Evolutionary conservation across 2,329 filamentous ascomycete species (phyloP), one percentile per base, ranked within the genome.

Genomic region (Aspergillus udagawae): DNA sequence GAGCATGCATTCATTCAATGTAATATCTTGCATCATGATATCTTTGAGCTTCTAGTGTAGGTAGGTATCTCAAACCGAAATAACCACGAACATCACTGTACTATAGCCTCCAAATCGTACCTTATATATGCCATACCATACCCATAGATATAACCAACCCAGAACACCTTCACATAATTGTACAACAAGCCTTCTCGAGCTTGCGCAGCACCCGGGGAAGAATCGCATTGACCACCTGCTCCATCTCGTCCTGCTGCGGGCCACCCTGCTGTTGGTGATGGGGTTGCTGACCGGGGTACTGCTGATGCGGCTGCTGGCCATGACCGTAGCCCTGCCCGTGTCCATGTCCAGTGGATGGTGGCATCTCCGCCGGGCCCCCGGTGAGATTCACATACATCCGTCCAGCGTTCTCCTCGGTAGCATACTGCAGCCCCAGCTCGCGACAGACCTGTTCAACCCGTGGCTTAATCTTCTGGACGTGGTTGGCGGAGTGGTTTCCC

Each of bases 391-490:
- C 85, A 70, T 91, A 96, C 45, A 99, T 92, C 17, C 92, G 80
- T 0, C 94, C 94, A 8, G 88, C 89, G 66, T 99, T 97, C 51
- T 89, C 87, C 78, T 97, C 94, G 1, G 91, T 95, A 56, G 83
- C 77, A 75, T 89, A 97, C 67, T 92, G 83, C 54, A 99, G 80
- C 0, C 92, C 91, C 48, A 96, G 76, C 72, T 97, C 89, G 51
- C 80, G 83, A 75, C 93, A 96, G 51, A 97, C 81, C 71, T 90
- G 83, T 77, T 97, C 92, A 47, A 97, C 91, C 60, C 90, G 83
- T n/a, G 94, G 94, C 78, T 96, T 97, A 75, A 99, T 87, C 81
- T 94, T 97, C 75, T 96, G 91, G 25, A 97, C 82, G 68, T 94
- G 89, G 63, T 87, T 84, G 9, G 77, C 79, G 52, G 86, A 91